Evolutionary conservation across 2,329 filamentous ascomycete species (phyloP).

Genomic region (Aureobasidium uvarum): DNA sequence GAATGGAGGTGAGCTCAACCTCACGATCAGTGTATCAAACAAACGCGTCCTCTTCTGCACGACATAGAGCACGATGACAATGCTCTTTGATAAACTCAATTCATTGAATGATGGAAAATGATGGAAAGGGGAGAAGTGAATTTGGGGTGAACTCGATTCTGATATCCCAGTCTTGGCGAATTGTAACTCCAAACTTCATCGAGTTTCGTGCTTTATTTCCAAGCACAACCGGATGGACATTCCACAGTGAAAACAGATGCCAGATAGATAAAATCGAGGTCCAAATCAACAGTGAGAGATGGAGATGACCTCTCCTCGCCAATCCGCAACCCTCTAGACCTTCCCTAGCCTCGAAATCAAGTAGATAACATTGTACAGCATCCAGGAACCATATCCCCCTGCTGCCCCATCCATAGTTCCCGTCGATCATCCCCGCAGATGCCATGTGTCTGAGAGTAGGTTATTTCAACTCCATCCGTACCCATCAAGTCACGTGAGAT

Average conservation of each 20-base stretch:
- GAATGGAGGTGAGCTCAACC: neutral
- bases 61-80: conserved; percentile 16
- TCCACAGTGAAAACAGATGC: neutral
- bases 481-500: neutral
- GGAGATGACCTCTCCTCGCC: neutral
- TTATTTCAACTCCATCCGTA: conserved; percentile 24
- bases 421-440: conserved; percentile 27
- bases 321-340: neutral
- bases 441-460: conserved; percentile 27
- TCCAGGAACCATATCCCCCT: conserved; percentile 26
- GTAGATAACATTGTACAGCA: neutral
- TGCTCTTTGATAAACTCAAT: conserved; percentile 15
- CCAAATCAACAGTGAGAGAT: neutral
- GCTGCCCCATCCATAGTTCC: conserved; percentile 24
- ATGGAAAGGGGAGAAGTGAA: conserved; percentile 13
- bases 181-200: neutral
- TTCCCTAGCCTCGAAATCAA: neutral
- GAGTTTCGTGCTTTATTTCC: neutral
- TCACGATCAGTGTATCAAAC: conserved; percentile 13
- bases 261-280: neutral
- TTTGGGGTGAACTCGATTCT: neutral
- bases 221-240: neutral
- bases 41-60: conserved; percentile 1
- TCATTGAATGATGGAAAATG: conserved; percentile 19
- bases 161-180: conserved; percentile 11